phyloP scores from a whole-genome alignment of 2,329 filamentous ascomycete genomes.

The Exophiala sp. region DNA sequence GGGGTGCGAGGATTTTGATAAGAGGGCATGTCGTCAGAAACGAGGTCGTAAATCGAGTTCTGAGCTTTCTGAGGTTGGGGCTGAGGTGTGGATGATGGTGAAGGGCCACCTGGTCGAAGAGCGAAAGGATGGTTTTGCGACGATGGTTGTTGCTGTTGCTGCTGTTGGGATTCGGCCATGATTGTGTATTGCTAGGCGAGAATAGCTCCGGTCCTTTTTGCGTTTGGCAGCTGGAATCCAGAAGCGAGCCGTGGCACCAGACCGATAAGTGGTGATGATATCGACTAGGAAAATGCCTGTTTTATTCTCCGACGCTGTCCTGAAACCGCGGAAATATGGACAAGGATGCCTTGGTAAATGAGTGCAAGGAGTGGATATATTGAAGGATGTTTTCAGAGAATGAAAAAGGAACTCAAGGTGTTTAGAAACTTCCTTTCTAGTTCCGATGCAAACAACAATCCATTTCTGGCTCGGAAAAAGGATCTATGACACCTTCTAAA shows the following conservation, averaged over 20 bases:
- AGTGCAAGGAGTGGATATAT: not conserved
- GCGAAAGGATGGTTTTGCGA: conserved; percentile 15
- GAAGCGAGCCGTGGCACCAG: not conserved
- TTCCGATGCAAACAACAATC: no score
- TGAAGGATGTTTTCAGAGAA: no score
- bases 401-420: no score
- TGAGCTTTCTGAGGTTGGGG: conserved; percentile 1
- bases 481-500: no score
- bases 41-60: conserved; percentile 1
- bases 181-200: conserved; percentile 2
- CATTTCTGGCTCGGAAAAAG: no score
- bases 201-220: not conserved
- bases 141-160: conserved; percentile 4
- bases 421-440: no score
- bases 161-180: conserved; percentile 5
- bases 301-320: conserved; percentile 19
- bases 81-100: conserved; percentile 20
- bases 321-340: not conserved
- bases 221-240: not conserved
- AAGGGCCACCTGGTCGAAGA: conserved; percentile 23
- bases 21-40: conserved; percentile 11
- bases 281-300: conserved; percentile 10
- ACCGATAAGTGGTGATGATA: not conserved
- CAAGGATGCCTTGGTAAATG: not conserved
- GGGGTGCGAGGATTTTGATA: conserved; percentile 11